Evolutionary conservation across 2,329 filamentous ascomycete genomes (phyloP).

Genomic region (Fusarium musae): DNA sequence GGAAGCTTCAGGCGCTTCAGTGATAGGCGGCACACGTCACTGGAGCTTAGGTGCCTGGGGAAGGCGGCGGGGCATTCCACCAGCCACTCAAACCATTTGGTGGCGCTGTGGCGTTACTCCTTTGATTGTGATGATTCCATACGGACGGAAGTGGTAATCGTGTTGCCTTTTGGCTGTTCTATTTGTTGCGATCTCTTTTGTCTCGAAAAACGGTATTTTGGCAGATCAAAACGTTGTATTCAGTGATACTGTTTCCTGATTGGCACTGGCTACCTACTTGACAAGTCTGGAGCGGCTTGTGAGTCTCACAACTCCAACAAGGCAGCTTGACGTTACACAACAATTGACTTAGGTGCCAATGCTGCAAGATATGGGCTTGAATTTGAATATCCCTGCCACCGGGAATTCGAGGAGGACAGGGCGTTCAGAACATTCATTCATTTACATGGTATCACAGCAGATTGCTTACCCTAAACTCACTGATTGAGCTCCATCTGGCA

Average conservation of each 20-base stretch:
- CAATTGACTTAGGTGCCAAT: no score
- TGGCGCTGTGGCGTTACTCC: constrained; percentile 8
- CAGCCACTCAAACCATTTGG: not conserved
- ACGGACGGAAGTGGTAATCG: not conserved
- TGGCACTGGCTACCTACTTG: fast-evolving
- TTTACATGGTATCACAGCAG: not conserved
- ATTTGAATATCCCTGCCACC: fast-evolving
- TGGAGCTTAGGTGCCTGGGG: constrained; percentile 30
- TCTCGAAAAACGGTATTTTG: fast-evolving
- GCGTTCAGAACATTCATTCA: not conserved
- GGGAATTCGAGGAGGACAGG: no score
- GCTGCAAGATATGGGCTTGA: not conserved
- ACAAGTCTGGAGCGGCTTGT: not conserved
- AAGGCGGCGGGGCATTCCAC: constrained; percentile 18
- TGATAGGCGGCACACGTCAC: constrained; percentile 34
- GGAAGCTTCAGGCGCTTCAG: constrained; percentile 13
- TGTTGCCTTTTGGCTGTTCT: fast-evolving
- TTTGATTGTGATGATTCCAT: not conserved
- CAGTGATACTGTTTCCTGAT: fast-evolving
- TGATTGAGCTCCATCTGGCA: not conserved
- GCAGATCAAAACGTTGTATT: no score
- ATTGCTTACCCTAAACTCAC: not conserved
- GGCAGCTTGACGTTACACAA: not conserved
- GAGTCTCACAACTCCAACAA: not conserved
- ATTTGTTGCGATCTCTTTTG: not conserved